Conservation (phyloP, 345 rosid genomes). For the Dimocarpus longan region DNA sequence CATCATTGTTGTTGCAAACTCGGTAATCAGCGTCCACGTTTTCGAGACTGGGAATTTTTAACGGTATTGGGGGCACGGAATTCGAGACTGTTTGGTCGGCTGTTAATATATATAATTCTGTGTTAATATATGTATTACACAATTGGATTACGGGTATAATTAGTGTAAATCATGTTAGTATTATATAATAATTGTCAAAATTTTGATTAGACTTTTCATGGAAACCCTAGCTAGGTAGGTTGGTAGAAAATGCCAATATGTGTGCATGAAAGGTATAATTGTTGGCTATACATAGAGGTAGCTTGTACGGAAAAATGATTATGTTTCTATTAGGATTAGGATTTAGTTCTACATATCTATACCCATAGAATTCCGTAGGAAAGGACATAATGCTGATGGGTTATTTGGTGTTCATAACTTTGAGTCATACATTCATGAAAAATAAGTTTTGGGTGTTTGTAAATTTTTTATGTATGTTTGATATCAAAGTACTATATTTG, state of each 20-base stretch:
- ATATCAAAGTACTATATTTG: no score
- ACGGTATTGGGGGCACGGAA: conserved; percentile 10
- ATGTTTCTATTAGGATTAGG: background rate
- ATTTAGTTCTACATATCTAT: background rate
- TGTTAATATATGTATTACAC: background rate
- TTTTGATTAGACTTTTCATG: background rate
- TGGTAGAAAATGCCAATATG: background rate
- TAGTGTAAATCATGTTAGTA: conserved; percentile 1
- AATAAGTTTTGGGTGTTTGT: no score
- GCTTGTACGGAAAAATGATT: conserved; percentile 5
- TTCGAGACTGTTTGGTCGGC: conserved; percentile 7
- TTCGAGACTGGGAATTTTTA: background rate
- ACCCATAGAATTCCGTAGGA: background rate
- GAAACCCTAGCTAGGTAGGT: background rate
- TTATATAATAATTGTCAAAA: background rate
- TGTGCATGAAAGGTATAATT: conserved; percentile 11
- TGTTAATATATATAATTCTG: background rate
- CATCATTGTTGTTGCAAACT: conserved; percentile 18
- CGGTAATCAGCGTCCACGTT: conserved; percentile 22
- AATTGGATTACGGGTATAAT: background rate
- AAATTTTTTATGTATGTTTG: no score
- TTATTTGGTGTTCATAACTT: no score
- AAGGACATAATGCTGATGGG: background rate
- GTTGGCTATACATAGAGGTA: background rate
- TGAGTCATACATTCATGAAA: no score